Conservation (phyloP, 495 filamentous ascomycete species). For the Hypomontagnella submonticulosa region DNA sequence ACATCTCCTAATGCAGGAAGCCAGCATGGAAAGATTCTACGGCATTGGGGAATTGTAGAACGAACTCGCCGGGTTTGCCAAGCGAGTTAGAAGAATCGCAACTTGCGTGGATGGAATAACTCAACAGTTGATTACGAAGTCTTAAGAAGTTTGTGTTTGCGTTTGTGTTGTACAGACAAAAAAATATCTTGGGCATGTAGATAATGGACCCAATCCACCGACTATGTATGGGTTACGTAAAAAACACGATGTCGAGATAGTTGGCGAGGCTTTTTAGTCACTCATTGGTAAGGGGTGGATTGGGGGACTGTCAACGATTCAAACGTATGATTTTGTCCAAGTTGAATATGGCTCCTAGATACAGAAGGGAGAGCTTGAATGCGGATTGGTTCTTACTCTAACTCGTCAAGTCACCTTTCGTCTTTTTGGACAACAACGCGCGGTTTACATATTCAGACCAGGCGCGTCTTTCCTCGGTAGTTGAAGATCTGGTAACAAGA, state of each 20-base stretch:
- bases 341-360: neutral
- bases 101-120: neutral
- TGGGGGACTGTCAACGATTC: conserved; percentile 4
- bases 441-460: conserved; percentile 5
- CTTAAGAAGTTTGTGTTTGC: conserved; percentile 10
- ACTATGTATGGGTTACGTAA: conserved; percentile 12
- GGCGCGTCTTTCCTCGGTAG: conserved; percentile 37
- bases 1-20: conserved; percentile 28
- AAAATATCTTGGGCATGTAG: neutral
- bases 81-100: neutral
- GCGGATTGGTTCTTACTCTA: conserved; percentile 1
- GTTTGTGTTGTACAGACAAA: conserved; percentile 22
- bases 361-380: neutral
- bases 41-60: neutral
- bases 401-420: conserved; percentile 27
- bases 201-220: neutral
- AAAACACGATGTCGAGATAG: neutral
- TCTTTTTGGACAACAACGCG: conserved; percentile 34
- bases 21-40: conserved; percentile 23
- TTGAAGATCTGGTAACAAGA: conserved; percentile 29
- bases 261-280: neutral
- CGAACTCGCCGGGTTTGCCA: neutral
- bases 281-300: conserved; percentile 7
- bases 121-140: neutral
- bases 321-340: neutral